These are phyloP conservation scores for Candida ovalis DNA, from an alignment of 805 yeast genomes.

Conservation along the genomic window DNA sequence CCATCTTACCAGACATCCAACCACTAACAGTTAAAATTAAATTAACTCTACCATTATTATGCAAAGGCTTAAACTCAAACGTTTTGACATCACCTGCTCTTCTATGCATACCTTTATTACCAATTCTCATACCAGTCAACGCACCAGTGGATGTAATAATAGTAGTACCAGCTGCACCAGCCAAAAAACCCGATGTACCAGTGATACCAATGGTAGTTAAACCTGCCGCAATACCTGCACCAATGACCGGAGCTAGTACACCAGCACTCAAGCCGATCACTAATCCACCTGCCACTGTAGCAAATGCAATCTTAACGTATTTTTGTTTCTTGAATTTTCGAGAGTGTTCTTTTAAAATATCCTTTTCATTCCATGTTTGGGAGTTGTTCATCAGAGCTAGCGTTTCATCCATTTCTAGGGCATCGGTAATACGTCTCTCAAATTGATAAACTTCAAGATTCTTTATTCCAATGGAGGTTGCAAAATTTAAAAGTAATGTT, in stretches of 20 bases:
- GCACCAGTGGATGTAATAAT: constrained; percentile 90
- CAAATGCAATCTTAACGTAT: constrained; percentile 85
- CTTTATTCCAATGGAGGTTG: constrained; percentile 52
- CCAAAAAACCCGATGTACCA: constrained; percentile 90
- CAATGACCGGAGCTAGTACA: constrained; percentile 92
- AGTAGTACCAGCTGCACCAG: constrained; percentile 96
- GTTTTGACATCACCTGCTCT: constrained; percentile 91
- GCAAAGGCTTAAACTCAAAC: constrained; percentile 89
- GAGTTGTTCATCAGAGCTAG: constrained; percentile 28
- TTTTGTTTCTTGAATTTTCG: constrained; percentile 62
- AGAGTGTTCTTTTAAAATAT: constrained; percentile 67
- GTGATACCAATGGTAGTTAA: constrained; percentile 89
- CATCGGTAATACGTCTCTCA: constrained; percentile 86
- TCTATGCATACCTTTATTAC: constrained; percentile 76
- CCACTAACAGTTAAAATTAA: constrained; percentile 88
- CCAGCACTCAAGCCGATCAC: constrained; percentile 96
- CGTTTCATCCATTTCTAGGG: constrained; percentile 72
- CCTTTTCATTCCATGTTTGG: constrained; percentile 69
- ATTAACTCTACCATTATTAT: constrained; percentile 84
- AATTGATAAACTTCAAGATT: constrained; percentile 78
- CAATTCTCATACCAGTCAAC: constrained; percentile 86
- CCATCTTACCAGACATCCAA: constrained; percentile 94
- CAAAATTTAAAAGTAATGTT: constrained; percentile 68
- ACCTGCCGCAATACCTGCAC: constrained; percentile 98
- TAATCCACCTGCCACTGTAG: constrained; percentile 93